Evolutionary conservation across 129 eudicot species (phyloP), one percentile per base, ranked within the genome.

Genomic region (Mikania micrantha): DNA sequence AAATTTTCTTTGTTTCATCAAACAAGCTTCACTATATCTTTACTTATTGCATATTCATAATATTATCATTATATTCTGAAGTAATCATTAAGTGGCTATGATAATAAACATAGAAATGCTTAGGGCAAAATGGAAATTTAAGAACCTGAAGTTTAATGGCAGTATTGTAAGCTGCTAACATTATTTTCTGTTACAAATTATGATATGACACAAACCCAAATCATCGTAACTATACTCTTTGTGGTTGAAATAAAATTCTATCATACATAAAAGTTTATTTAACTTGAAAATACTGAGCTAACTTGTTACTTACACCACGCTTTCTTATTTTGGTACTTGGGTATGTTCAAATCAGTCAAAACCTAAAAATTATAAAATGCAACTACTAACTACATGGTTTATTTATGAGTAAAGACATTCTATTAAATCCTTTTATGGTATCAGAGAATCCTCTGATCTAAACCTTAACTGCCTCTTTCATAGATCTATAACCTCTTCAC

Each of bases 1-100:
- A 40, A 34, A 65, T n/a, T 34, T 34, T 45, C 62, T 9, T 41
- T 4, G 9, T 19, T 45, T 75, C 31, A 21, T 58, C 1, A 45
- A 44, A 57, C 29, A 44, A 44, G 71, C 48, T 63, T 63, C 20
- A 32, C 40, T 5, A 21, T 24, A 42, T 45, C 5, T 42, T 21
- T 72, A n/a, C 38, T 28, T 34, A 36, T 52, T 50, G 54, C 48
- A 20, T 64, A 16, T 50, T 35, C 66, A 62, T 16, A 19, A 63
- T 36, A 25, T 62, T 38, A 70, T 63, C 15, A 44, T 22, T 24
- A 27, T 63, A 12, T 45, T 10, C 2, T n/a, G n/a, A 22, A 62
- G 63, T 3, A n/a, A 36, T 47, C 36, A 48, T 21, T 53, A 53
- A 54, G 27, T 25, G 34, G 61, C 48, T 16, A 50, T 9, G 25